A percentile compares a stretch with the other conserved stretches of the same genome.
phyloP scores from a whole-genome alignment of 1,139 yeast genomes.

The Blastobotrys indianensis region DNA sequence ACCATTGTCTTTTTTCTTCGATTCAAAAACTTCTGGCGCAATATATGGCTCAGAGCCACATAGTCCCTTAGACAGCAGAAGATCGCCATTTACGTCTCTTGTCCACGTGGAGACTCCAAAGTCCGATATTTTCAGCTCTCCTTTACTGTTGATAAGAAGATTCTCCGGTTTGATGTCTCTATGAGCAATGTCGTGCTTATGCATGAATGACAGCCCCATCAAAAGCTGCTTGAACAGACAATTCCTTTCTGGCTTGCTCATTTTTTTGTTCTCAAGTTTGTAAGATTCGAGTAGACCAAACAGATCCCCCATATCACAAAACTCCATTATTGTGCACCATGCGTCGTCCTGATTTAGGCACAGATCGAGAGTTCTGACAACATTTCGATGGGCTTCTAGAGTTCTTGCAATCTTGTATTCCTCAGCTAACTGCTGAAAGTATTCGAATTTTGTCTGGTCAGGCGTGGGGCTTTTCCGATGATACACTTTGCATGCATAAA shows the following conservation, averaged over 20 bases:
- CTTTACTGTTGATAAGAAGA: conserved; percentile 57
- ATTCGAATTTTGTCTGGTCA: conserved; percentile 45
- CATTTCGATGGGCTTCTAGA: conserved; percentile 55
- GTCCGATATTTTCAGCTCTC: conserved; percentile 65
- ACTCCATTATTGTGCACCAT: conserved; percentile 75
- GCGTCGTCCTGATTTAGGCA: conserved; percentile 24
- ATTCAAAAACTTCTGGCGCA: conserved; percentile 71
- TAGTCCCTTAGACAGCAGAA: conserved; percentile 14
- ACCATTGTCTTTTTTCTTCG: conserved; percentile 17
- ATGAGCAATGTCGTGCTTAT: conserved; percentile 66
- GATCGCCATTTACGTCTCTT: conserved; percentile 10
- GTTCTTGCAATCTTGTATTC: conserved; percentile 74
- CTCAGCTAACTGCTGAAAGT: conserved; percentile 62
- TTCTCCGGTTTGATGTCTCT: conserved; percentile 73
- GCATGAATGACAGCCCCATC: conserved; percentile 65
- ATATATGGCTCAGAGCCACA: conserved; percentile 80
- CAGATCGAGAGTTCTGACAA: conserved; percentile 62
- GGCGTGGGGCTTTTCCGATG: conserved; percentile 36
- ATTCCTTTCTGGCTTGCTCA: conserved; percentile 42
- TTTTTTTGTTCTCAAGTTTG: conserved; percentile 23
- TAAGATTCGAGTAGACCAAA: conserved; percentile 47
- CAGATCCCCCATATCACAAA: conserved; percentile 68
- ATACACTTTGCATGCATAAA: conserved; percentile 71
- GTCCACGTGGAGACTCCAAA: conserved; percentile 56
- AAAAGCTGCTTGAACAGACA: conserved; percentile 67